A percentile compares a stretch with the other conserved stretches of the same genome.
Evolutionary conservation across 2,329 filamentous ascomycete species (phyloP).

Genomic region (Elsinoe necatrix): DNA sequence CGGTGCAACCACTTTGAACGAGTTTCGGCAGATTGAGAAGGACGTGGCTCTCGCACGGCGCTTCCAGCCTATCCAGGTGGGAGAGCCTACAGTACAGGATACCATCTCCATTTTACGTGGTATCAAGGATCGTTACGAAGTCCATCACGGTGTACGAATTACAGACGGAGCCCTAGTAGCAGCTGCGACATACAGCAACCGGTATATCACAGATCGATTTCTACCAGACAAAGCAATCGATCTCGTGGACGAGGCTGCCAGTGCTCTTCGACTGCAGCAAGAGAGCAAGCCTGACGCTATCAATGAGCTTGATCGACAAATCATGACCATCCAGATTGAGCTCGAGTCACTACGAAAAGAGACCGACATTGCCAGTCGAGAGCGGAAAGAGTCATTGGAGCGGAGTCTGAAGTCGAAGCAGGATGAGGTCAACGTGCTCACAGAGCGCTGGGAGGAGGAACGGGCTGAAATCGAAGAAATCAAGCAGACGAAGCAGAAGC

Average conservation of each 20-base stretch:
- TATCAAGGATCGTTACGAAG: conserved; percentile 96
- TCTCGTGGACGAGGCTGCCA: conserved; percentile 90
- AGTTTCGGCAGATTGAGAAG: conserved; percentile 92
- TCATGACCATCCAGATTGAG: conserved; percentile 96
- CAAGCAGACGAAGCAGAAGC: conserved; percentile 78
- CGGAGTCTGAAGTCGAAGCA: conserved; percentile 66
- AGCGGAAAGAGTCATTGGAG: conserved; percentile 80
- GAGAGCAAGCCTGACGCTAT: conserved; percentile 96
- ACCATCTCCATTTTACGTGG: conserved; percentile 92
- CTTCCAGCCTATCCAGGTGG: conserved; percentile 92
- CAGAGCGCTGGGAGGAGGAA: conserved; percentile 83
- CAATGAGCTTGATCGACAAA: conserved; percentile 82
- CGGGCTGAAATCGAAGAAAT: conserved; percentile 75
- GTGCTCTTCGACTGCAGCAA: conserved; percentile 80
- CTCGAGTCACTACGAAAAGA: conserved; percentile 91
- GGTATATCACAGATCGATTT: conserved; percentile 94
- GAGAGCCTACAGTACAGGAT: conserved; percentile 80
- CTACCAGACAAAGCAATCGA: conserved; percentile 96
- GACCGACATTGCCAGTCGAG: conserved; percentile 78
- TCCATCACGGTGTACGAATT: conserved; percentile 92
- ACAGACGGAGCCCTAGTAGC: conserved; percentile 87
- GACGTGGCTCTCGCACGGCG: conserved; percentile 85
- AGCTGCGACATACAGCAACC: conserved; percentile 83
- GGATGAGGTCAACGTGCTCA: conserved; percentile 65
- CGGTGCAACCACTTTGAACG: conserved; percentile 84